A percentile compares a stretch with the other conserved stretches of the same genome.
These are phyloP conservation scores for Sclerotinia minor DNA, from an alignment of 2,329 filamentous ascomycete species.

Conservation along the genomic window DNA sequence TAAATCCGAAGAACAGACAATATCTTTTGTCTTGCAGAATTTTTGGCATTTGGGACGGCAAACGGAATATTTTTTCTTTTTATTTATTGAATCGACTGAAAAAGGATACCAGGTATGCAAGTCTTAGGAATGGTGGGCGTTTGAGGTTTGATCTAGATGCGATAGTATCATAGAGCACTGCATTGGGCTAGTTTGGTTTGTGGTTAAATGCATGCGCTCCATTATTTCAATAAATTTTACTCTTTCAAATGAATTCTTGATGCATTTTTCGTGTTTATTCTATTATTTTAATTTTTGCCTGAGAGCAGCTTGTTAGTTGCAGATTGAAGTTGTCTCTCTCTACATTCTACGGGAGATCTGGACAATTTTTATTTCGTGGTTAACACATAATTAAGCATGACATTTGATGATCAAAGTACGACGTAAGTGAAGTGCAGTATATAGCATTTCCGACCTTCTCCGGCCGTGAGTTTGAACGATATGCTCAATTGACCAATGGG, in stretches of 20 bases:
- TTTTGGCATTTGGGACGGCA: background rate
- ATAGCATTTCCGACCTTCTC: slow-evolving; percentile 17
- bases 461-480: background rate
- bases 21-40: background rate
- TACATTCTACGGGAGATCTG: background rate
- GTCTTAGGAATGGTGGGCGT: slow-evolving; percentile 13
- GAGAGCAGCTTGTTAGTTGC: background rate
- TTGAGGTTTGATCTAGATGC: slow-evolving; percentile 19
- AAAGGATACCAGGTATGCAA: slow-evolving; percentile 17
- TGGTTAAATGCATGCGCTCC: background rate
- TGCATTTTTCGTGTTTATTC: background rate
- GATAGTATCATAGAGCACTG: slow-evolving; percentile 16
- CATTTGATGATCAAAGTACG: background rate
- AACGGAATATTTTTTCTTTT: background rate
- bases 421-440: too few relatives aligned
- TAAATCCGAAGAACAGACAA: background rate
- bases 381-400: background rate
- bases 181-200: slow-evolving; percentile 2
- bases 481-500: background rate
- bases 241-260: background rate
- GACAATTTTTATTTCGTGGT: background rate
- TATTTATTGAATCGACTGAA: background rate
- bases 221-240: slow-evolving; percentile 5
- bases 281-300: background rate
- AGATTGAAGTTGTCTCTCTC: background rate